These are phyloP conservation scores for Cryptomeria japonica DNA, from an alignment of 75 land plant genomes.

Conservation along the genomic window DNA sequence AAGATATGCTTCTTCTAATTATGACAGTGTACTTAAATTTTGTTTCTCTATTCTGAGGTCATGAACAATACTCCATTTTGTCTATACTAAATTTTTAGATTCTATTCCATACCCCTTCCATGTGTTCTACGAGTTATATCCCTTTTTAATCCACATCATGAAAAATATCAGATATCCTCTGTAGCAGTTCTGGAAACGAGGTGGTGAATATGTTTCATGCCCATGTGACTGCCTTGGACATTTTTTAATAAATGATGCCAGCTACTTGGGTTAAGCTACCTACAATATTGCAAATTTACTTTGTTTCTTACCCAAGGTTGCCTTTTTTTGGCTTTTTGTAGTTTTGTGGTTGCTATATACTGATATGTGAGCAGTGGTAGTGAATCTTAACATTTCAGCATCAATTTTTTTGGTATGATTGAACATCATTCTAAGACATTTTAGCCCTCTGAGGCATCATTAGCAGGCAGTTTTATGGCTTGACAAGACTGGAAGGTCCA, in stretches of 20 bases:
- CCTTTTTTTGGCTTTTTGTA: neutral
- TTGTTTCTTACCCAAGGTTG: neutral
- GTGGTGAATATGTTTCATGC: neutral
- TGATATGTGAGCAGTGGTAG: neutral
- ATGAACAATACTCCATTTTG: neutral
- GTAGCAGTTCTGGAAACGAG: neutral
- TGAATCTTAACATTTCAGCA: neutral
- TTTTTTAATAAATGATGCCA: neutral
- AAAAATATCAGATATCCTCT: neutral
- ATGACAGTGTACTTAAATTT: neutral
- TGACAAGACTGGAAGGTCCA: no score
- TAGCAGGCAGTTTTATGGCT: neutral
- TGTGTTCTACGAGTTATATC: neutral
- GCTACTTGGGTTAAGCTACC: neutral
- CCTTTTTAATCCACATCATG: neutral
- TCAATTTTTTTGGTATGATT: neutral
- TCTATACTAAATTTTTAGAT: neutral
- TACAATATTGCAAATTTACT: neutral
- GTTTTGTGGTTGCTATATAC: neutral
- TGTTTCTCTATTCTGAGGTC: neutral
- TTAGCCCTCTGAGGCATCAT: neutral
- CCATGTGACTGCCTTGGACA: neutral
- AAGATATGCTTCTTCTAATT: neutral
- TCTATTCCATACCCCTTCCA: neutral
- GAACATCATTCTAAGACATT: neutral